Evolutionary conservation across 192 early-diverging fungal species (phyloP).

Genomic region (Lunasporangiospora selenospora): DNA sequence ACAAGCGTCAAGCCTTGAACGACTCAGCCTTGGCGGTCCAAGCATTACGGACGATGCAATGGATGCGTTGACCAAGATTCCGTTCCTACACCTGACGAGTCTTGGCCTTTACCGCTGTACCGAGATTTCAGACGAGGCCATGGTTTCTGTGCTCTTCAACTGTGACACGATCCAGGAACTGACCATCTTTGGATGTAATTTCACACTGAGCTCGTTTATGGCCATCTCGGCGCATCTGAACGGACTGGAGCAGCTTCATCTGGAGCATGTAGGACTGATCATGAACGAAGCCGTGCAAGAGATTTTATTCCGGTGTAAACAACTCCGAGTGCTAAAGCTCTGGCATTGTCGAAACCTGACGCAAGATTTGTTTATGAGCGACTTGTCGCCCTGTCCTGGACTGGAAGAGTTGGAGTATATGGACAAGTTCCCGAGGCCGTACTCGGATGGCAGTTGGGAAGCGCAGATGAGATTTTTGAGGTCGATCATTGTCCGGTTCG

Average conservation of each 20-base stretch:
- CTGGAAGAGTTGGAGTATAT: slow-evolving; percentile 39
- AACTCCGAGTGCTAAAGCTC: slow-evolving; percentile 15
- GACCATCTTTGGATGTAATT: slow-evolving; percentile 28
- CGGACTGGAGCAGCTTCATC: slow-evolving; percentile 30
- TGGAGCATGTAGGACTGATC: slow-evolving; percentile 32
- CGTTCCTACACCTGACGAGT: slow-evolving; percentile 3
- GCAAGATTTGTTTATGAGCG: slow-evolving; percentile 29
- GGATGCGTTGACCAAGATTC: slow-evolving; percentile 11
- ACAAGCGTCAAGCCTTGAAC: slow-evolving; percentile 13
- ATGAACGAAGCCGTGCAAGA: slow-evolving; percentile 39
- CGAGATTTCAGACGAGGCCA: slow-evolving; percentile 45
- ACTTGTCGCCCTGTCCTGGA: background rate
- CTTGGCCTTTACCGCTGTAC: slow-evolving; percentile 12
- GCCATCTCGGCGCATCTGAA: slow-evolving; percentile 28
- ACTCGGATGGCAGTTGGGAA: slow-evolving; percentile 16
- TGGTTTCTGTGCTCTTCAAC: slow-evolving; percentile 42
- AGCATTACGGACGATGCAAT: slow-evolving; percentile 37
- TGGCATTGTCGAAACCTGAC: slow-evolving; percentile 45
- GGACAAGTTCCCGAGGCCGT: slow-evolving; percentile 36
- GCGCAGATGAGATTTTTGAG: slow-evolving; percentile 27
- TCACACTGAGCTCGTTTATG: slow-evolving; percentile 34
- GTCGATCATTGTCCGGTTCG: slow-evolving; percentile 26
- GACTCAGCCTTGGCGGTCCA: slow-evolving; percentile 19
- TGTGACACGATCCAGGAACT: slow-evolving; percentile 25
- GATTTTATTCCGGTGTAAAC: slow-evolving; percentile 19